Conservation (phyloP, 169 alveolate species). For the Plasmodium coatneyi region DNA sequence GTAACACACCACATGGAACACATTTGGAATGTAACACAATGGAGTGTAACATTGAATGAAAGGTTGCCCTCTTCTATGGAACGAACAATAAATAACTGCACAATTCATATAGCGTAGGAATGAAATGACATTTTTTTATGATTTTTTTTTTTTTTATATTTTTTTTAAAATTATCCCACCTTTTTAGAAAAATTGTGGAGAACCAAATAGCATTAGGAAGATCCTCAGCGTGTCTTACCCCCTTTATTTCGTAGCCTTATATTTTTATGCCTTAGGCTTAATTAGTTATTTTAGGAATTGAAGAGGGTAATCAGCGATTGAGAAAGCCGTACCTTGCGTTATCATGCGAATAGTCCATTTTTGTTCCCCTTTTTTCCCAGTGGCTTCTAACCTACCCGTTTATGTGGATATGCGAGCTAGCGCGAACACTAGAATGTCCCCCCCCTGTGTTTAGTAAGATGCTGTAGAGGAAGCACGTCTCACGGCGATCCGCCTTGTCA, state of each 20-base stretch:
- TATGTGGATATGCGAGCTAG: too few relatives aligned
- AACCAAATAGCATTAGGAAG: not conserved
- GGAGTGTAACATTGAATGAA: too few relatives aligned
- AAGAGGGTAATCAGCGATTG: not conserved
- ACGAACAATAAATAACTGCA: too few relatives aligned
- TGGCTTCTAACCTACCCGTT: not conserved
- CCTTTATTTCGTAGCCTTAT: constrained; percentile 31
- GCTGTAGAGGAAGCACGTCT: not conserved
- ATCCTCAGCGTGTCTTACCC: constrained; percentile 13
- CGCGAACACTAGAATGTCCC: not conserved
- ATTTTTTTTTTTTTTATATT: not conserved
- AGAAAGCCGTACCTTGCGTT: not conserved
- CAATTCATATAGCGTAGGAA: too few relatives aligned
- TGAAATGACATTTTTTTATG: too few relatives aligned
- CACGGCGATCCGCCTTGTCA: not conserved
- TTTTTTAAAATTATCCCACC: not conserved
- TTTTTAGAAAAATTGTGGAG: constrained; percentile 17
- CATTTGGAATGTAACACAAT: too few relatives aligned
- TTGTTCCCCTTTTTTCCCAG: not conserved
- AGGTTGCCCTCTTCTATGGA: too few relatives aligned
- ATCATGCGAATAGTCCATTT: not conserved
- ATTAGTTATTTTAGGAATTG: constrained; percentile 15
- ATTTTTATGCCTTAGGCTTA: constrained; percentile 17
- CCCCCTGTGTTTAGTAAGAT: not conserved
- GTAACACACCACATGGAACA: too few relatives aligned